Percentiles rank a stretch among this genome's conserved stretches.
These are phyloP conservation scores for Ophiostoma sp. DNA, from an alignment of 2,329 filamentous ascomycete genomes.

Conservation along the genomic window DNA sequence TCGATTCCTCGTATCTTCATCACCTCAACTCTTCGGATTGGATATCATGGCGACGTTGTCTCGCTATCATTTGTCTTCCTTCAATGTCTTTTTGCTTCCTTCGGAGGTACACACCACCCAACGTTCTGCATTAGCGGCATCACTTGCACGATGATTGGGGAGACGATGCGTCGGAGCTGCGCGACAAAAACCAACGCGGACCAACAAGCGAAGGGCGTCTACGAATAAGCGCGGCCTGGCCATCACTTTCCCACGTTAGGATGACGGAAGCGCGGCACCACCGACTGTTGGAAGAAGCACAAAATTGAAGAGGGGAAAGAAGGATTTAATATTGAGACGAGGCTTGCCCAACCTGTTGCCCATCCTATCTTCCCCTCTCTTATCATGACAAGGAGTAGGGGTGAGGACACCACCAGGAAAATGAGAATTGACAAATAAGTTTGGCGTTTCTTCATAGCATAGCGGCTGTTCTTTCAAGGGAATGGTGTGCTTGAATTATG, in stretches of 20 bases:
- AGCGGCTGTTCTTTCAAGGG: not conserved
- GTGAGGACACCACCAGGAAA: not conserved
- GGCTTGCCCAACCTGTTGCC: not conserved
- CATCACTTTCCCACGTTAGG: not conserved
- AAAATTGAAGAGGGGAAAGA: too few relatives aligned
- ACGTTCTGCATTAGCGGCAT: not conserved
- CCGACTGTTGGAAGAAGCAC: not conserved
- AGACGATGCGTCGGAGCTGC: not conserved
- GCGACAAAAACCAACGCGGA: not conserved
- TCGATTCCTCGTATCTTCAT: not conserved
- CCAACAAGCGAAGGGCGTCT: slow-evolving; percentile 3
- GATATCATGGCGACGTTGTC: slow-evolving; percentile 7
- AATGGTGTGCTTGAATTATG: not conserved
- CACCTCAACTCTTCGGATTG: not conserved
- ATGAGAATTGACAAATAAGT: not conserved
- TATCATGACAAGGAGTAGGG: not conserved
- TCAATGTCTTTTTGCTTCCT: not conserved
- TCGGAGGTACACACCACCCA: not conserved
- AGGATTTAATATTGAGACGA: slow-evolving; percentile 2
- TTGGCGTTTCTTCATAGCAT: not conserved
- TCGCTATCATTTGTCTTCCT: not conserved
- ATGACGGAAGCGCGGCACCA: slow-evolving; percentile 4
- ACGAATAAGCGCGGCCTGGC: not conserved
- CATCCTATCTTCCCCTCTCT: not conserved
- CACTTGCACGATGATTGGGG: slow-evolving; percentile 10